Percentiles rank a stretch among this genome's conserved stretches.
These are phyloP conservation scores for Magnusiomyces tetraspermus DNA, from an alignment of 1,139 yeast genomes.

Conservation along the genomic window DNA sequence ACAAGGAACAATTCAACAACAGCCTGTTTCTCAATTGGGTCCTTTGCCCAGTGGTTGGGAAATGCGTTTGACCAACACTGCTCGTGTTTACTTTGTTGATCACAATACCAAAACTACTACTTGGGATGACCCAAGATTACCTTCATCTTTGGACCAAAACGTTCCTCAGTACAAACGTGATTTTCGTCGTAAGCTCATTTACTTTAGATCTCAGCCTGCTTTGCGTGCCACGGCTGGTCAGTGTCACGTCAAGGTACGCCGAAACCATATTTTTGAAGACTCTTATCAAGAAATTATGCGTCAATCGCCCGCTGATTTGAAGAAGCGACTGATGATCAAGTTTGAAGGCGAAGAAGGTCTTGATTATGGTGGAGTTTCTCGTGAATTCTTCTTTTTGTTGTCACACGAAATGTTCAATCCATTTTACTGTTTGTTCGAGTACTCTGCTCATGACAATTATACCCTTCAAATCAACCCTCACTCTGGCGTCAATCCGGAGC, in stretches of 20 bases:
- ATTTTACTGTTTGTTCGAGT: conserved; percentile 83
- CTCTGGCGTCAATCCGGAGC: conserved; percentile 89
- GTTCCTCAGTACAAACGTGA: conserved; percentile 99
- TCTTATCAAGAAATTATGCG: conserved; percentile 98
- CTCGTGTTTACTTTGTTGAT: conserved; percentile 96
- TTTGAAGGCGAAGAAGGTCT: conserved; percentile 94
- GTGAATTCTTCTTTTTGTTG: conserved; percentile 95
- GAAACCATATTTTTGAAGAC: conserved; percentile 94
- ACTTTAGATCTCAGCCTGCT: conserved; percentile 97
- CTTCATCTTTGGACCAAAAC: conserved; percentile 92
- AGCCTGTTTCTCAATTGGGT: conserved; percentile 96
- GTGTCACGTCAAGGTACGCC: conserved; percentile 94
- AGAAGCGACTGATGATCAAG: conserved; percentile 77
- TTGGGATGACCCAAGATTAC: conserved; percentile 99
- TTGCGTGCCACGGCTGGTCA: conserved; percentile 95
- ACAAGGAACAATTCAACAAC: conserved; percentile 40
- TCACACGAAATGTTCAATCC: conserved; percentile 96
- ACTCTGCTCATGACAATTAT: conserved; percentile 85
- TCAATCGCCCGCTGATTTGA: conserved; percentile 95
- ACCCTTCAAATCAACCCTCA: conserved; percentile 94
- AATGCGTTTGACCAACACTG: conserved; percentile 97
- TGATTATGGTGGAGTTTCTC: conserved; percentile 95
- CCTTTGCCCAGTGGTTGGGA: conserved; percentile 99
- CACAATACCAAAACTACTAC: conserved; percentile 98
- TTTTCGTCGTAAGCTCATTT: conserved; percentile 91